phyloP scores from a whole-genome alignment of 2,329 filamentous ascomycete genomes.

The Colletotrichum higginsianum region DNA sequence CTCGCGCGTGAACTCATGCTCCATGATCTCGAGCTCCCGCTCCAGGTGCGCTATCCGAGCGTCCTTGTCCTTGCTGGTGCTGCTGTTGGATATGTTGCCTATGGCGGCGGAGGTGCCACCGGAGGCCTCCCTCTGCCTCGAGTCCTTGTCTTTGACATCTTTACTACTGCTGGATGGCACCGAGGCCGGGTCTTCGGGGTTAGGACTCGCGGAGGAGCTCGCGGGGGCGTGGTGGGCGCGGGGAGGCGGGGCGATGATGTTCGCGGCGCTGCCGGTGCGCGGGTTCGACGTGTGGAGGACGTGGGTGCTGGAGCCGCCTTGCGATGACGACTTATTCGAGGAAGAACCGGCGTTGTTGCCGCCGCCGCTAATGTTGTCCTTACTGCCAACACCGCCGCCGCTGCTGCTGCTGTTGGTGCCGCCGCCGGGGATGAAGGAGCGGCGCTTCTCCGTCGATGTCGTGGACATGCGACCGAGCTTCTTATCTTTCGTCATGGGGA shows the following conservation, averaged over 20 bases:
- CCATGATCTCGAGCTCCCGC: conserved; percentile 66
- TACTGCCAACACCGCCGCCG: conserved; percentile 15
- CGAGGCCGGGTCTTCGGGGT: conserved; percentile 46
- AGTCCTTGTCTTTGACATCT: conserved; percentile 49
- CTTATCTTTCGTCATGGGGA: conserved; percentile 44
- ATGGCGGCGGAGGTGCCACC: neutral
- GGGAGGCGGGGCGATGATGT: conserved; percentile 57
- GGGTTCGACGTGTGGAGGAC: conserved; percentile 49
- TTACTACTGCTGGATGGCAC: conserved; percentile 13
- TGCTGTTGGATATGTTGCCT: conserved; percentile 31
- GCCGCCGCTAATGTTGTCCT: conserved; percentile 7
- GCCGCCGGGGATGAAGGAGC: conserved; percentile 48
- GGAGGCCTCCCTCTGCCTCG: conserved; percentile 39
- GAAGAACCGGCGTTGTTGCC: conserved; percentile 12
- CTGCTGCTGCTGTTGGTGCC: conserved; percentile 43
- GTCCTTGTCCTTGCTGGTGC: conserved; percentile 60
- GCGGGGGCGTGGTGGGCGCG: conserved; percentile 56
- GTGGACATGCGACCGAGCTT: conserved; percentile 42
- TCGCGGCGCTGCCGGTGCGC: conserved; percentile 47
- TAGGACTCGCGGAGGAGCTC: conserved; percentile 48
- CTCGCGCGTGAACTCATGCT: conserved; percentile 67
- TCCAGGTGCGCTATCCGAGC: conserved; percentile 67
- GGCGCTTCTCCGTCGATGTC: conserved; percentile 61
- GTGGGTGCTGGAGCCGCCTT: conserved; percentile 44
- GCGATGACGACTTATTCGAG: conserved; percentile 6